phyloP scores from a whole-genome alignment of 768 basidiomycete species.

The Termitomyces sp. region DNA sequence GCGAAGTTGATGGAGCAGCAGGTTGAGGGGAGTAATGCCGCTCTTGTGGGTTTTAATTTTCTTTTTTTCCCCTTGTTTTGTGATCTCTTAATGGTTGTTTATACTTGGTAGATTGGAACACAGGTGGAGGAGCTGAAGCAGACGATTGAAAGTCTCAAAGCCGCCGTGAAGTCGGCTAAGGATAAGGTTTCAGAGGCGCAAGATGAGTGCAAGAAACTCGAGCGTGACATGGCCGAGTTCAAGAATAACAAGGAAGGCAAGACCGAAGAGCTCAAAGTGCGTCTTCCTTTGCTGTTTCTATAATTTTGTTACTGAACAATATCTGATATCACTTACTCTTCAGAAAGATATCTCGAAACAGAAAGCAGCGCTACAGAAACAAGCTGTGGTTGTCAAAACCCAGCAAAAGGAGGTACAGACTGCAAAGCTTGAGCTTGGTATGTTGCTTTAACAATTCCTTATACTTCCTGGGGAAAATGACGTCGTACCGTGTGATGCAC shows the following conservation, averaged over 20 bases:
- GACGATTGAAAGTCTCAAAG: constrained; percentile 52
- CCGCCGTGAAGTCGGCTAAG: constrained; percentile 58
- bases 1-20: constrained; percentile 78
- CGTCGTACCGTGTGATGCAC: constrained; percentile 21
- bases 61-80: neutral
- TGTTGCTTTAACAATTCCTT: constrained; percentile 16
- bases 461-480: constrained; percentile 1
- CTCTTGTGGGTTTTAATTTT: constrained; percentile 52
- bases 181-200: constrained; percentile 74
- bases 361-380: constrained; percentile 77
- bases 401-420: constrained; percentile 90
- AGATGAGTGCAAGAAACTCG: constrained; percentile 79
- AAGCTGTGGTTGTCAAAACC: constrained; percentile 75
- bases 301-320: neutral
- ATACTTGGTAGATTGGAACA: constrained; percentile 56
- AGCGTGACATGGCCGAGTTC: constrained; percentile 98
- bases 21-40: constrained; percentile 83
- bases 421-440: constrained; percentile 82
- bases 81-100: neutral
- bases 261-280: constrained; percentile 86
- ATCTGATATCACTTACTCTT: neutral
- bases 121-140: constrained; percentile 74
- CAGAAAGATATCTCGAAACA: constrained; percentile 77
- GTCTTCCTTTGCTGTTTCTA: constrained; percentile 7
- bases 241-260: constrained; percentile 99